Base-by-base conservation (phyloP, 352 stramenopile genomes). In the Phytophthora foliorum region DNA sequence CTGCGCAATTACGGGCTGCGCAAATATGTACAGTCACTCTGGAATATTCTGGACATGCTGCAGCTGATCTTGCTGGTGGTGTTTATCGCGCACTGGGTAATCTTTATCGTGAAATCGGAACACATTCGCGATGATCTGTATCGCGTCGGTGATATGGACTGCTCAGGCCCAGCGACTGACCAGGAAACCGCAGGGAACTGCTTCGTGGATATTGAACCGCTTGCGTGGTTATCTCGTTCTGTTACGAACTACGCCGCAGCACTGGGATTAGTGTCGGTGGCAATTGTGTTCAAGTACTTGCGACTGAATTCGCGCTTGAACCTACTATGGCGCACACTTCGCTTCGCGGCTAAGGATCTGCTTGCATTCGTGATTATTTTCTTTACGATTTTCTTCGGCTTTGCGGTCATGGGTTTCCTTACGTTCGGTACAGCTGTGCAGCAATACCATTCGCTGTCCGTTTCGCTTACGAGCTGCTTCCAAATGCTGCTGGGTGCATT, bases 251-350 rank as follows among this genome's bases (percentile, higher is more conserved):
- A 79, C 38, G 80, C 80, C 6, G 81, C 86, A 14, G 71, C 68
- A 17, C 72, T 94, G 6, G 78, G 83, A 31, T 59, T 94, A 8
- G 81, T 92, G 29, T 90, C 81, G 0, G 78, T 94, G 22, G 83
- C 84, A 0, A 94, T 94, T 54, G 83, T 94, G 38, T 94, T 93
- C 74, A 94, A 94, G 77, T 94, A 93, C 44, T 61, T 94, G 51
- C 81, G 85, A 6, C 56, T 93, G 10, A 93, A 93, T 58, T 89
- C 83, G 46, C 82, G 84, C 1, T 67, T 93, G 21, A 94, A 93
- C 50, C 63, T 94, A 57, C 69, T 94, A n/a, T 94, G 84, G 84
- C 84, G 80, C 36, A 94, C 86, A 39, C 67, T 94, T 60, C 84
- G 83, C 34, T 91, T 93, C 54, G 84, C 86, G 21, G 81, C 82